Base-by-base conservation (phyloP, 139 green algal genomes). In the Chlorella sp. region DNA sequence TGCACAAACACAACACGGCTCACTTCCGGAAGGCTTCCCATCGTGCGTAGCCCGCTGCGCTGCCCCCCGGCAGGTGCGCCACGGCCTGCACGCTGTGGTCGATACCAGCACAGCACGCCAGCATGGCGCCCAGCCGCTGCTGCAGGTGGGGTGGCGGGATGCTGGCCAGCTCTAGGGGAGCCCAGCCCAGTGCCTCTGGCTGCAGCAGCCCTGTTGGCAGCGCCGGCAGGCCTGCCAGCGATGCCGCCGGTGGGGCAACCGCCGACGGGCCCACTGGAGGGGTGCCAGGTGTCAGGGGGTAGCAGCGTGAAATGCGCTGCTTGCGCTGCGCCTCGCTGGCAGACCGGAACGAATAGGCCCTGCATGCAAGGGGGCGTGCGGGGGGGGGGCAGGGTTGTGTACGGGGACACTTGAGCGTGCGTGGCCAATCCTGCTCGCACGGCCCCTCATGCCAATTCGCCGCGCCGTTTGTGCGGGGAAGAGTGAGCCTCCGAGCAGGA, bases 41-140 rank as follows among this genome's bases (percentile, higher is more conserved):
- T 40, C 84, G 84, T 11, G 68, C 66, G 32, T 88, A 88, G 39
- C 84, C 84, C 26, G 84, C 84, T 3, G 32, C 21, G 68, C 84
- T 88, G 84, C 84, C 84, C 32, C 84, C 84, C 9, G 18, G 32
- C 66, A 88, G 39, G 84, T 88, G 84, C 28, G 40, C 11, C 57
- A 88, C 84, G 64, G 16, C 14, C 39, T 39, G 84, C 84, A 88
- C 84, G 84, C 84, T 88, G 84, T 81, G 84, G 84, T 88, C 84
- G 48, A 88, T n/a, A 40, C 66, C 83, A 0, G 39, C 34, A 68
- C 84, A 88, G 68, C 68, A 26, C 68, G 34, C 36, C 68, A 88
- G 84, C 68, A 88, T 39, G 1, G 19, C 16, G 37, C 3, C 30
- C 64, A 88, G 64, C 39, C 30, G 84, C 84, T 68, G 84, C 37